Percentiles rank a stretch among this genome's conserved stretches.
Conservation (phyloP, 2,329 filamentous ascomycete genomes). For the Paecilomyces dactylethromorphus region DNA sequence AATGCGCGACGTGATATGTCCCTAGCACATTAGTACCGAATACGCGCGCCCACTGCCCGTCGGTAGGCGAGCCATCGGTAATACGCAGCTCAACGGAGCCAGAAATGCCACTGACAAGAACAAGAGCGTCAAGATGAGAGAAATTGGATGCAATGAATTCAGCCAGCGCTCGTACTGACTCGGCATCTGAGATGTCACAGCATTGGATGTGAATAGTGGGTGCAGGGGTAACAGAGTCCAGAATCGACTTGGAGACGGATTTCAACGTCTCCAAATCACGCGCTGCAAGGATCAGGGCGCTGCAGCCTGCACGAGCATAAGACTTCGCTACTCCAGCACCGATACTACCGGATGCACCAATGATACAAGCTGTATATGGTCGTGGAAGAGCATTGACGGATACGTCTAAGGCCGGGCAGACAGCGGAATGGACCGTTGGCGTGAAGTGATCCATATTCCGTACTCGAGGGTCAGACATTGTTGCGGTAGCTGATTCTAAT, state of each 20-base stretch:
- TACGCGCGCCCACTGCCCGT: constrained; percentile 21
- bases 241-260: constrained; percentile 12
- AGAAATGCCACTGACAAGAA: constrained; percentile 17
- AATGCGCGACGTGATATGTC: constrained; percentile 29
- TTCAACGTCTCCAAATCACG: constrained; percentile 18
- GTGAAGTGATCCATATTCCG: constrained; percentile 8
- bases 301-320: constrained; percentile 24
- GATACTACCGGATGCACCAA: constrained; percentile 27
- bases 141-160: constrained; percentile 4
- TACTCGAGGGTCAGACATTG: constrained; percentile 9
- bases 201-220: constrained; percentile 17
- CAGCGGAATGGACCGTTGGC: neutral
- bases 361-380: constrained; percentile 22
- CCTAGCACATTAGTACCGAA: constrained; percentile 30
- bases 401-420: constrained; percentile 4
- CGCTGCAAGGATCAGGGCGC: constrained; percentile 23
- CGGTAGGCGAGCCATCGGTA: constrained; percentile 19
- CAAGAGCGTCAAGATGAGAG: constrained; percentile 10
- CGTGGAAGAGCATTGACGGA: constrained; percentile 10
- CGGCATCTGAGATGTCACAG: constrained; percentile 21
- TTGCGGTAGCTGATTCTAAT: neutral
- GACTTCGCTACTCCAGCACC: constrained; percentile 24
- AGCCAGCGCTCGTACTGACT: constrained; percentile 17
- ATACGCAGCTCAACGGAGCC: constrained; percentile 25
- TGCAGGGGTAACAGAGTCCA: constrained; percentile 7